Conservation (phyloP, 805 yeast genomes). For the Myxozyma mucilagina region DNA sequence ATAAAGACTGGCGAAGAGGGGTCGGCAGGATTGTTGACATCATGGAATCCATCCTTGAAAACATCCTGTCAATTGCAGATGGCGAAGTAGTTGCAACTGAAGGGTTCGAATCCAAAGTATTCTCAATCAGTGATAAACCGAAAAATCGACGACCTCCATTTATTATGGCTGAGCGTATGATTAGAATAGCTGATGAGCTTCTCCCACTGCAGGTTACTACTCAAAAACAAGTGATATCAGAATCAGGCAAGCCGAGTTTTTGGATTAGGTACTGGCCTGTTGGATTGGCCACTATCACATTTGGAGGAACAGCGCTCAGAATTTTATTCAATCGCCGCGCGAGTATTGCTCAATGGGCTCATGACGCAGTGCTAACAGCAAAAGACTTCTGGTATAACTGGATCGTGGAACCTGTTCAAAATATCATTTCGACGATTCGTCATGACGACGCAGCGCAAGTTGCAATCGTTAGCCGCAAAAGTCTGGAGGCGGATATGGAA, state of each 20-base stretch:
- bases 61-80: neutral
- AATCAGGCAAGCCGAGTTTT: conserved; percentile 45
- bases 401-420: conserved; percentile 73
- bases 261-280: conserved; percentile 68
- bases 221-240: conserved; percentile 8
- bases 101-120: conserved; percentile 13
- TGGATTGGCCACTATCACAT: conserved; percentile 44
- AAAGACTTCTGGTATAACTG: conserved; percentile 75
- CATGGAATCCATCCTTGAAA: conserved; percentile 19
- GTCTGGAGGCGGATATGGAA: conserved; percentile 72
- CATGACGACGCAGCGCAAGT: conserved; percentile 75
- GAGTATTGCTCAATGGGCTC: conserved; percentile 55
- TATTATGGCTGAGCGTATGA: conserved; percentile 26
- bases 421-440: conserved; percentile 75
- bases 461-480: conserved; percentile 75
- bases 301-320: conserved; percentile 50
- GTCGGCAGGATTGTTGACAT: conserved; percentile 25
- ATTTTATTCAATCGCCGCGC: conserved; percentile 54
- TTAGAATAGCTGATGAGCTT: conserved; percentile 10
- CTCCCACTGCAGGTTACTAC: conserved; percentile 27
- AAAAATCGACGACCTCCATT: conserved; percentile 13
- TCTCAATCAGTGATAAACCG: neutral
- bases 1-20: conserved; percentile 29
- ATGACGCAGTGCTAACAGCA: conserved; percentile 45
- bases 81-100: neutral